phyloP scores from a whole-genome alignment of 139 green algal species.

The Picochlorum sp. region DNA sequence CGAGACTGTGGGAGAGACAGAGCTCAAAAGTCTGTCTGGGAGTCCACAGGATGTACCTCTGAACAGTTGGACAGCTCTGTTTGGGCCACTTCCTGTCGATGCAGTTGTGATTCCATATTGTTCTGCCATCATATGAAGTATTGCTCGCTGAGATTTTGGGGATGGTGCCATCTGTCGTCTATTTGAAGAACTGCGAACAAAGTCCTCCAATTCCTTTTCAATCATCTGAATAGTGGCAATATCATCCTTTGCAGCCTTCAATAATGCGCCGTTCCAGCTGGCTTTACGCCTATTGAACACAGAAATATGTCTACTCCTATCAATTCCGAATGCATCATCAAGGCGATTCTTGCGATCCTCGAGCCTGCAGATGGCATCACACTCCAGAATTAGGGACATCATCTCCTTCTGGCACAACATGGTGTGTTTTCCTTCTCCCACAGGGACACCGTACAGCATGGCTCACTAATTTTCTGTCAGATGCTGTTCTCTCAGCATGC shows the following conservation, averaged over 20 bases:
- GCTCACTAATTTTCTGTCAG: conserved; percentile 22
- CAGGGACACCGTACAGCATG: conserved; percentile 42
- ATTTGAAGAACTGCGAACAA: conserved; percentile 30
- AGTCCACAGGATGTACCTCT: conserved; percentile 15
- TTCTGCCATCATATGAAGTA: conserved; percentile 49
- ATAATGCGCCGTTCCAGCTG: conserved; percentile 18
- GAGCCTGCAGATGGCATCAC: conserved; percentile 42
- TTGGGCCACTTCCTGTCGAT: conserved; percentile 36
- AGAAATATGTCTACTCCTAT: conserved; percentile 31
- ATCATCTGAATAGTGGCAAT: conserved; percentile 30
- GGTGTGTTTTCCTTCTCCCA: conserved; percentile 40
- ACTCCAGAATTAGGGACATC: conserved; percentile 30
- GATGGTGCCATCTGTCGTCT: conserved; percentile 29
- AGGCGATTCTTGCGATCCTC: conserved; percentile 31
- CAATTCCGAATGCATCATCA: conserved; percentile 58
- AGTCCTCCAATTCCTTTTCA: conserved; percentile 42
- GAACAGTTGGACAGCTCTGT: conserved; percentile 42
- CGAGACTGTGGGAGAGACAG: conserved; percentile 9
- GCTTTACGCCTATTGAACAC: conserved; percentile 42
- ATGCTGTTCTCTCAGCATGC: conserved; percentile 3
- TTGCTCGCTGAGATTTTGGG: conserved; percentile 32
- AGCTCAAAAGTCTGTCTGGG: conserved; percentile 27
- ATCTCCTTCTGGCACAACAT: conserved; percentile 38
- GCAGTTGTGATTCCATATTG: conserved; percentile 47
- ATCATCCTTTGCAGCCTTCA: conserved; percentile 40